Percentiles rank a stretch among this genome's conserved stretches.
phyloP scores from a whole-genome alignment of 345 rosid species.

The Citrus medica region DNA sequence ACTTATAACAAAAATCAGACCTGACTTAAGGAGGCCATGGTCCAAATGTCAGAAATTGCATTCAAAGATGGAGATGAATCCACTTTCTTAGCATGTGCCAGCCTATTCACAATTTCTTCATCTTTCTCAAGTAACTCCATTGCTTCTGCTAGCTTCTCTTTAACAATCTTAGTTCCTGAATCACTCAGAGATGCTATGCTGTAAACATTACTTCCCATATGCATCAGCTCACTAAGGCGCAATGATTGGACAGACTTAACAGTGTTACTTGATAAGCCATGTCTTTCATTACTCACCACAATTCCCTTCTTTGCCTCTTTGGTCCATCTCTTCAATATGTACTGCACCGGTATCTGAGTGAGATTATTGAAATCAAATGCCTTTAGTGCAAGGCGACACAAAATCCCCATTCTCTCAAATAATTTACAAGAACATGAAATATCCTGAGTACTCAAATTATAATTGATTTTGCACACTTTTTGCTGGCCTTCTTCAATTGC shows the following conservation, averaged over 20 bases:
- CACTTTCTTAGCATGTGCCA: background rate
- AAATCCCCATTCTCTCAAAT: slow-evolving; percentile 3
- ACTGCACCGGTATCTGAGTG: background rate
- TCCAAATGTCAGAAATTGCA: no score
- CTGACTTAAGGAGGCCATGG: no score
- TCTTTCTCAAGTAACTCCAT: background rate
- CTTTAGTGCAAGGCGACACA: background rate
- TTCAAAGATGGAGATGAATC: background rate
- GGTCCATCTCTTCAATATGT: slow-evolving; percentile 6
- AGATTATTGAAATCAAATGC: background rate
- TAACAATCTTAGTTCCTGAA: background rate
- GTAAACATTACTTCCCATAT: background rate
- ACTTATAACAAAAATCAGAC: no score
- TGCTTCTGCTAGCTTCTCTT: background rate
- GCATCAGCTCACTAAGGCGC: background rate
- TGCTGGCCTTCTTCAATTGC: background rate
- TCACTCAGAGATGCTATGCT: background rate
- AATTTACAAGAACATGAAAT: background rate
- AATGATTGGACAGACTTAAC: background rate
- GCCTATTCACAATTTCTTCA: background rate
- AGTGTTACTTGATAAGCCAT: background rate
- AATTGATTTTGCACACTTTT: background rate
- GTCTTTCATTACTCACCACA: background rate
- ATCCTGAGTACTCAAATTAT: background rate
- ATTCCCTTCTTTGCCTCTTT: background rate